phyloP scores from a whole-genome alignment of 495 filamentous ascomycete genomes.

The Cryomyces antarcticus region DNA sequence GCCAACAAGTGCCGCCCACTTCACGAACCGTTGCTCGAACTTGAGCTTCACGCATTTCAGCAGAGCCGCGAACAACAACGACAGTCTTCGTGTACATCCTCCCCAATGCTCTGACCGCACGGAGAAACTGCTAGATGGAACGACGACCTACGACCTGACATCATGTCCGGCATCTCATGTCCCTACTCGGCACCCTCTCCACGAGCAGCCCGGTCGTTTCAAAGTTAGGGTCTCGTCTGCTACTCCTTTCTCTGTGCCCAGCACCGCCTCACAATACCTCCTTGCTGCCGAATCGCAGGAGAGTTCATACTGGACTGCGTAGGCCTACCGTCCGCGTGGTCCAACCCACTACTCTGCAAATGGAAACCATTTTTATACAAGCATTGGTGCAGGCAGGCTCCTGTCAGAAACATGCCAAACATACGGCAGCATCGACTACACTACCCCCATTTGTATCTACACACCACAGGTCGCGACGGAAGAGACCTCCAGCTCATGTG shows the following conservation, averaged over 20 bases:
- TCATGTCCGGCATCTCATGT: slow-evolving; percentile 46
- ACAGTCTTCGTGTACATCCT: no score
- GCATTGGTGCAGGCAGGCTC: slow-evolving; percentile 42
- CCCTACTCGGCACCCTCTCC: slow-evolving; percentile 32
- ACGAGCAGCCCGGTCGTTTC: slow-evolving; percentile 28
- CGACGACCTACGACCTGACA: slow-evolving; percentile 17
- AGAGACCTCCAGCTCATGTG: not conserved
- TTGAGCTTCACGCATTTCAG: no score
- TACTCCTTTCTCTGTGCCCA: slow-evolving; percentile 23
- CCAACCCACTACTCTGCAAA: not conserved
- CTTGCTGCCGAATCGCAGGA: no score
- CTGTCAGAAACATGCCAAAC: slow-evolving; percentile 32
- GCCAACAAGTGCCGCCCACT: no score
- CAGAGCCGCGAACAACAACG: no score
- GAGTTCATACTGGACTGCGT: no score
- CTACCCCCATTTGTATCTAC: not conserved
- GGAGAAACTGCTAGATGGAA: no score
- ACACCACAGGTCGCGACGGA: slow-evolving; percentile 9
- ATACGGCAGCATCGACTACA: slow-evolving; percentile 1
- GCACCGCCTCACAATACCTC: not conserved
- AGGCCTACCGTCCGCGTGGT: no score
- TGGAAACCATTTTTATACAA: slow-evolving; percentile 40
- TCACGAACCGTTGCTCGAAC: no score
- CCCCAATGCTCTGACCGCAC: no score
- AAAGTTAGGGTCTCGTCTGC: slow-evolving; percentile 25